Conservation (phyloP, 768 basidiomycete genomes). For the Megacollybia marginata region DNA sequence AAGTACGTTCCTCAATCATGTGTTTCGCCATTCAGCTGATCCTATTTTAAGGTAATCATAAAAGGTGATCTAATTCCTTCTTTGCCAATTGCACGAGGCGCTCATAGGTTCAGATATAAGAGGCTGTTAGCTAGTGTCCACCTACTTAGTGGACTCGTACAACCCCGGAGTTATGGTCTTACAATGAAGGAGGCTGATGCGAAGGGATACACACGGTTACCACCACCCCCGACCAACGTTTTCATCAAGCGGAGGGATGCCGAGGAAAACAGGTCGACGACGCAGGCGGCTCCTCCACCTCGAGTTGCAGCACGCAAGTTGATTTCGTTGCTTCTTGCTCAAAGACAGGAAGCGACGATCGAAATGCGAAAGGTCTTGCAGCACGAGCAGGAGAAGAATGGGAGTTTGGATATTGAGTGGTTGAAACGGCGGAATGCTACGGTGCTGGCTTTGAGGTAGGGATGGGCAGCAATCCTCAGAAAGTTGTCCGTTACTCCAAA, state of each 20-base stretch:
- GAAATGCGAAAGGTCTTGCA: background rate
- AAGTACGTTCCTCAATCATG: slow-evolving; percentile 11
- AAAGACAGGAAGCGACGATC: background rate
- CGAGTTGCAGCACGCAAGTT: background rate
- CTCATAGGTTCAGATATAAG: no score
- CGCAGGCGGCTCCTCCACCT: background rate
- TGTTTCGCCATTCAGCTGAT: background rate
- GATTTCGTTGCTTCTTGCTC: background rate
- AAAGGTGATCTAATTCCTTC: no score
- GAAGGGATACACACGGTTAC: slow-evolving; percentile 19
- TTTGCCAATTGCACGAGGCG: no score
- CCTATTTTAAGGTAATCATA: background rate
- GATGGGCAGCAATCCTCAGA: no score
- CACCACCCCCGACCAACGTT: slow-evolving; percentile 32
- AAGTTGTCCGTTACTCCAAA: no score
- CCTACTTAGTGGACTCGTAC: no score
- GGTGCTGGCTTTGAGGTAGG: no score
- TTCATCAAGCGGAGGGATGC: slow-evolving; percentile 20
- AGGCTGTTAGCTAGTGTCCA: no score
- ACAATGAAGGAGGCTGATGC: no score
- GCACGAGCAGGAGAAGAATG: background rate
- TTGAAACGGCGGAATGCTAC: no score
- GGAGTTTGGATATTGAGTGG: background rate
- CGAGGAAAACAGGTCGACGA: background rate
- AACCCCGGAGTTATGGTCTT: no score